Conservation (phyloP, 2,329 filamentous ascomycete genomes). For the Berkeleyomyces basicola region DNA sequence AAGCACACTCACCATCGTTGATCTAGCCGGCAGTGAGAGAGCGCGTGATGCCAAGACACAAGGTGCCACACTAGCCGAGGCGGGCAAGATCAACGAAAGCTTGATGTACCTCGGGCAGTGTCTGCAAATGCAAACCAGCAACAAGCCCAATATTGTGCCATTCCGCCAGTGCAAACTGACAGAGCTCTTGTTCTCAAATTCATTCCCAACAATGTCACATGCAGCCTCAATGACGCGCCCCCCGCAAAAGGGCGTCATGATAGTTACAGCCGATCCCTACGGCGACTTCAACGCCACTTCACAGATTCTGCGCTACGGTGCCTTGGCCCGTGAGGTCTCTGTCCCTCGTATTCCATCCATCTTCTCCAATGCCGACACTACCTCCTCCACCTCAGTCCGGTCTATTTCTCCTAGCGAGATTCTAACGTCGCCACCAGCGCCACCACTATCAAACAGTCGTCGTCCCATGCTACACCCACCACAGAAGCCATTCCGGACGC, state of each 20-base stretch:
- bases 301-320: conserved; percentile 87
- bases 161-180: conserved; percentile 77
- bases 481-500: conserved; percentile 4
- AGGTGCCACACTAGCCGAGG: conserved; percentile 80
- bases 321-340: conserved; percentile 80
- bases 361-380: conserved; percentile 23
- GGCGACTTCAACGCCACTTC: conserved; percentile 96
- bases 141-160: conserved; percentile 60
- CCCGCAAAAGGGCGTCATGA: conserved; percentile 84
- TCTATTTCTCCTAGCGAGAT: background rate
- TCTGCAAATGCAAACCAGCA: conserved; percentile 82
- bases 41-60: conserved; percentile 88
- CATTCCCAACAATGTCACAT: conserved; percentile 50
- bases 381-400: conserved; percentile 4
- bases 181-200: conserved; percentile 76
- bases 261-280: conserved; percentile 82
- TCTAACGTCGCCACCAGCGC: conserved; percentile 1
- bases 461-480: conserved; percentile 2
- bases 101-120: conserved; percentile 97
- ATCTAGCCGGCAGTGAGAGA: conserved; percentile 84
- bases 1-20: conserved; percentile 72
- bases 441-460: background rate
- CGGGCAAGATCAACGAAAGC: conserved; percentile 95
- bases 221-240: conserved; percentile 32
- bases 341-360: conserved; percentile 77